Percentiles rank a stretch among this genome's conserved stretches.
Conservation (phyloP, 2,329 filamentous ascomycete species). For the Neonectria punicea region DNA sequence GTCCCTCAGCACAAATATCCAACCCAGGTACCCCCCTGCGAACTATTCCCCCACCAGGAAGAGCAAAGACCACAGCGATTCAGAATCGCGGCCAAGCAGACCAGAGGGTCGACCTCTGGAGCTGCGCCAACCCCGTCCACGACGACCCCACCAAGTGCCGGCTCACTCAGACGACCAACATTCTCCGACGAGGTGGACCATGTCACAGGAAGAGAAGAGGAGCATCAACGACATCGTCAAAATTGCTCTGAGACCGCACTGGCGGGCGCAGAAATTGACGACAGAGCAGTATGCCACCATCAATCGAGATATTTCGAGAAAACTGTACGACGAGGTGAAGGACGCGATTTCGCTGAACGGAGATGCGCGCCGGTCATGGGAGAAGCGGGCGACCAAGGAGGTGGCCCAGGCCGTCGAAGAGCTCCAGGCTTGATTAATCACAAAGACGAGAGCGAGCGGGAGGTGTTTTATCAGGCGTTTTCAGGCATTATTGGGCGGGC, state of each 20-base stretch:
- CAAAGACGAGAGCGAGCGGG: conserved; percentile 37
- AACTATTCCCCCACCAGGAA: conserved; percentile 70
- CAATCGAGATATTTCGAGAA: conserved; percentile 88
- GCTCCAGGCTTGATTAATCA: conserved; percentile 56
- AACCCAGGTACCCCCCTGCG: conserved; percentile 78
- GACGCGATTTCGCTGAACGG: conserved; percentile 69
- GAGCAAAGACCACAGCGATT: conserved; percentile 31
- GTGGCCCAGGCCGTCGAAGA: conserved; percentile 78
- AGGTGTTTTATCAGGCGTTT: conserved; percentile 46
- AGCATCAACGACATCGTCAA: conserved; percentile 91
- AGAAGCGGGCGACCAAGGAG: conserved; percentile 80
- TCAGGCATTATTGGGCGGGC: conserved; percentile 41
- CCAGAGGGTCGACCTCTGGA: conserved; percentile 55
- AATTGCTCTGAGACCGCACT: conserved; percentile 82
- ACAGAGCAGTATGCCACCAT: conserved; percentile 93
- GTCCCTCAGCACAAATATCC: conserved; percentile 75
- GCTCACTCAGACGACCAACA: conserved; percentile 65
- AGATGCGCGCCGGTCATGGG: conserved; percentile 74
- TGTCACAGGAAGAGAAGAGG: conserved; percentile 86
- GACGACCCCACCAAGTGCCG: conserved; percentile 54
- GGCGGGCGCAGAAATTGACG: conserved; percentile 80
- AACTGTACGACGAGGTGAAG: conserved; percentile 79
- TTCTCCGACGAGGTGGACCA: conserved; percentile 72
- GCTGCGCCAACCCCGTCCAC: conserved; percentile 63
- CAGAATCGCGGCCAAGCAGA: conserved; percentile 23